Conservation (phyloP, 768 basidiomycete genomes). For the Russula dissimulans region DNA sequence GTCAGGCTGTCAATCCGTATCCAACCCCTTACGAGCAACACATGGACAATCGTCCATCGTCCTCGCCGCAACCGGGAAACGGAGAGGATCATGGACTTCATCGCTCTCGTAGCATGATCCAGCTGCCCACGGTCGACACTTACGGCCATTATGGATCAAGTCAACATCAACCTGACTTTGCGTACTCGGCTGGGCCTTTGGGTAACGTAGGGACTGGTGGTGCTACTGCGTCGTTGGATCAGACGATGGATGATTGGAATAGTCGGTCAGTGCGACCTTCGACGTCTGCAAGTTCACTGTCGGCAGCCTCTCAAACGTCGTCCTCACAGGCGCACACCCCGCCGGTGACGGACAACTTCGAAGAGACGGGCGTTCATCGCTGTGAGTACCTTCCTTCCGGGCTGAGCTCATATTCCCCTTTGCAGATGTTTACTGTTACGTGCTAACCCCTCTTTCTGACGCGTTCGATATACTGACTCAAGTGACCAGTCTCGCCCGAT, state of each 20-base stretch:
- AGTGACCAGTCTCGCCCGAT: constrained; percentile 68
- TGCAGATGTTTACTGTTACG: constrained; percentile 1
- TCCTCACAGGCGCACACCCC: constrained; percentile 79
- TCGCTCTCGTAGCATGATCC: constrained; percentile 78
- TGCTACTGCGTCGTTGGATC: constrained; percentile 23
- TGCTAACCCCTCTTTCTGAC: constrained; percentile 8
- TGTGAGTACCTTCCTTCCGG: constrained; percentile 46
- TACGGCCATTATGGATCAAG: constrained; percentile 18
- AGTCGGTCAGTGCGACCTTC: constrained; percentile 56
- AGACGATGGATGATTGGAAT: constrained; percentile 21
- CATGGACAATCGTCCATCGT: constrained; percentile 19
- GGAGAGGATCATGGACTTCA: constrained; percentile 46
- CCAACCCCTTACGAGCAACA: constrained; percentile 66
- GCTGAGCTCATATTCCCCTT: background rate
- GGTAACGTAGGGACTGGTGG: constrained; percentile 18
- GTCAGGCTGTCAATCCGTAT: constrained; percentile 82
- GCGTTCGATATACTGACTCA: constrained; percentile 20
- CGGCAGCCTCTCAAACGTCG: constrained; percentile 65
- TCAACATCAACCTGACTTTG: constrained; percentile 61
- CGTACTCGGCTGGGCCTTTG: constrained; percentile 56
- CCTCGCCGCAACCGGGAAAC: constrained; percentile 22
- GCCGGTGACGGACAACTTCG: constrained; percentile 54
- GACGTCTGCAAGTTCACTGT: constrained; percentile 68
- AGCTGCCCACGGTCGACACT: constrained; percentile 59
- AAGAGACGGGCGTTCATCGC: constrained; percentile 71